A percentile compares a stretch with the other conserved stretches of the same genome.
These are phyloP conservation scores for Novymonas esmeraldas DNA, from an alignment of 208 protist species.

Conservation along the genomic window DNA sequence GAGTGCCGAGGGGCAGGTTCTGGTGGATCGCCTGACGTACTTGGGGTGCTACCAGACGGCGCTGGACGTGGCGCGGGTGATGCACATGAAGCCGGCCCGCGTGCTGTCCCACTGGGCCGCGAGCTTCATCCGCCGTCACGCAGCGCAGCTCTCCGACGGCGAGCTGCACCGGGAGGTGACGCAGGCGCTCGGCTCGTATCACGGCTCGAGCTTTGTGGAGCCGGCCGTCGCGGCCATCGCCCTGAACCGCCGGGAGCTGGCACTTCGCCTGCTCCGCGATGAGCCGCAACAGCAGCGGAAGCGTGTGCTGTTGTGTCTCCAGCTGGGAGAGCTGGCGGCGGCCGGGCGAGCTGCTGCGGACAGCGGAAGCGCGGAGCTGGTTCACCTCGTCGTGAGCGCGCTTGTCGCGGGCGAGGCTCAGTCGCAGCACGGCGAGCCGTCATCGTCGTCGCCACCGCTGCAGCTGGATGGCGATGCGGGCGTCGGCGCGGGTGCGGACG, in stretches of 20 bases:
- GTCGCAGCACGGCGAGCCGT: neutral
- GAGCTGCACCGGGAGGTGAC: conserved; percentile 24
- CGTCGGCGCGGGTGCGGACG: neutral
- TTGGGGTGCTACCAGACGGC: conserved; percentile 45
- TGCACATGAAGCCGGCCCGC: conserved; percentile 29
- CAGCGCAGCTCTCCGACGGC: conserved; percentile 4
- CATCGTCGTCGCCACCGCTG: no score
- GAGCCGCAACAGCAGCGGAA: conserved; percentile 36
- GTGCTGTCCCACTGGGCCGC: conserved; percentile 40
- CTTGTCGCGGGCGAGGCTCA: conserved; percentile 20
- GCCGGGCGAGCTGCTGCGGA: conserved; percentile 31
- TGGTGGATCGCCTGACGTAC: conserved; percentile 44
- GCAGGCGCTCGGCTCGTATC: conserved; percentile 25
- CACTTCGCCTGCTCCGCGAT: conserved; percentile 43
- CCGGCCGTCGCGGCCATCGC: conserved; percentile 34
- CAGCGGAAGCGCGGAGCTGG: conserved; percentile 42
- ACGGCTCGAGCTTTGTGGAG: conserved; percentile 43
- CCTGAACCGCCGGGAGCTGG: conserved; percentile 28
- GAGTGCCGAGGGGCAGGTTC: conserved; percentile 33
- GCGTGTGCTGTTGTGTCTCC: conserved; percentile 35
- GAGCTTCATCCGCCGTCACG: conserved; percentile 11
- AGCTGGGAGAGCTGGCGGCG: conserved; percentile 32
- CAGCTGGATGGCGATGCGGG: no score
- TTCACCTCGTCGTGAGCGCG: conserved; percentile 38
- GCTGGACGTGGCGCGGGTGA: conserved; percentile 33